phyloP scores from a whole-genome alignment of 495 filamentous ascomycete genomes.

The Annulohypoxylon moriforme region DNA sequence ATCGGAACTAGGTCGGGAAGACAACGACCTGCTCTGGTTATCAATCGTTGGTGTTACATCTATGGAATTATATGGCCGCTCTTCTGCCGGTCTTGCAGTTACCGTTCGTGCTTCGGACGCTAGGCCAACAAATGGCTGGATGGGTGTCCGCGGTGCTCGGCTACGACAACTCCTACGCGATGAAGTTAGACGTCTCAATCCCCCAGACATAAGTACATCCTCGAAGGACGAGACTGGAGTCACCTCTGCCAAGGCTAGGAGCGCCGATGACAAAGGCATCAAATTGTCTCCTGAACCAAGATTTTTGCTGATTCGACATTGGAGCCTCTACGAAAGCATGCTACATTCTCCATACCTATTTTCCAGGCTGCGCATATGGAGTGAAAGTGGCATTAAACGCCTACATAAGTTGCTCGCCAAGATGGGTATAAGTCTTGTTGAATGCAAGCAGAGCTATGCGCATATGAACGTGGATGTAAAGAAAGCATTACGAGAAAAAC shows the following conservation, averaged over 20 bases:
- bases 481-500: constrained; percentile 81
- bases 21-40: constrained; percentile 95
- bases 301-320: constrained; percentile 93
- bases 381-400: constrained; percentile 84
- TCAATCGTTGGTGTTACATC: constrained; percentile 92
- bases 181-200: constrained; percentile 94
- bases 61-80: constrained; percentile 89
- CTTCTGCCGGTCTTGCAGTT: constrained; percentile 82
- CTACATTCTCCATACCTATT: constrained; percentile 96
- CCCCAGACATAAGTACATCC: constrained; percentile 67
- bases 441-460: constrained; percentile 94
- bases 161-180: constrained; percentile 88
- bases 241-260: constrained; percentile 88
- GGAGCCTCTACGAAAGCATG: constrained; percentile 99
- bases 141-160: constrained; percentile 82
- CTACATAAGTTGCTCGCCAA: constrained; percentile 97
- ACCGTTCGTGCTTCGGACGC: constrained; percentile 66
- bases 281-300: constrained; percentile 92
- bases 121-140: constrained; percentile 73
- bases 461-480: constrained; percentile 99
- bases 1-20: constrained; percentile 93
- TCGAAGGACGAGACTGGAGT: constrained; percentile 72
- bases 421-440: constrained; percentile 94
- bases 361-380: constrained; percentile 93
- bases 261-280: constrained; percentile 91